Base-by-base conservation (phyloP, 345 rosid genomes). In the Psidium guajava region DNA sequence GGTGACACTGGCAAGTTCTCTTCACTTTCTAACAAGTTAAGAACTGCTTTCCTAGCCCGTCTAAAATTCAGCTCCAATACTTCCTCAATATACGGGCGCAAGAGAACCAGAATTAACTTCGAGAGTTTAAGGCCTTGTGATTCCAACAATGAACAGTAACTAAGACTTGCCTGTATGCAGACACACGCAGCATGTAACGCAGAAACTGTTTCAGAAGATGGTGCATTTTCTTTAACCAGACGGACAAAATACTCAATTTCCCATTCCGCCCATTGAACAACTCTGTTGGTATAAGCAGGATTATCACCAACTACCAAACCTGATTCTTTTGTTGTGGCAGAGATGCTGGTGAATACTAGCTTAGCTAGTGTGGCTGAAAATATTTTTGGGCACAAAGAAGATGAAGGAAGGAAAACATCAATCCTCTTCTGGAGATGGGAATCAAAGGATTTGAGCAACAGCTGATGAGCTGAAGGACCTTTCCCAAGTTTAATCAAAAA, bases 251-350 rank as follows among this genome's bases (percentile, higher is more conserved):
- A 94, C 90, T 97, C 99, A 61, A 95, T 95, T 90, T 96, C 96
- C 94, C 96, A 92, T 89, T 97, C 99, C 77, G 96, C 98, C 98
- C 98, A 97, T 85, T 95, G 98, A 88, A 97, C 98, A 83, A 95
- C 90, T 89, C 95, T 92, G 89, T 93, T 96, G 47, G 96, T 93
- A 88, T 93, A 97, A 12, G 92, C 88, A 9, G 98, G 99, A 86
- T 96, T 86, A 87, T 97, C 98, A 24, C 99, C 98, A 85, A 97
- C 96, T 88, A 96, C 85, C 6, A 86, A 91, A 85, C 93, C 89
- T 3, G 99, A 95, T 89, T 94, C 97, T 87, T 91, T 94, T n/a
- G 92, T 91, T 85, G 98, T 86, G 57, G 81, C 77, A 28, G 94
- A 95, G 86, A 96, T 92, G 36, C 83, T 88, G 51, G 99, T 96